Percentiles rank a stretch among this genome's conserved stretches.
Evolutionary conservation across 441 rosid species (phyloP).

Genomic region (Breynia disticha): DNA sequence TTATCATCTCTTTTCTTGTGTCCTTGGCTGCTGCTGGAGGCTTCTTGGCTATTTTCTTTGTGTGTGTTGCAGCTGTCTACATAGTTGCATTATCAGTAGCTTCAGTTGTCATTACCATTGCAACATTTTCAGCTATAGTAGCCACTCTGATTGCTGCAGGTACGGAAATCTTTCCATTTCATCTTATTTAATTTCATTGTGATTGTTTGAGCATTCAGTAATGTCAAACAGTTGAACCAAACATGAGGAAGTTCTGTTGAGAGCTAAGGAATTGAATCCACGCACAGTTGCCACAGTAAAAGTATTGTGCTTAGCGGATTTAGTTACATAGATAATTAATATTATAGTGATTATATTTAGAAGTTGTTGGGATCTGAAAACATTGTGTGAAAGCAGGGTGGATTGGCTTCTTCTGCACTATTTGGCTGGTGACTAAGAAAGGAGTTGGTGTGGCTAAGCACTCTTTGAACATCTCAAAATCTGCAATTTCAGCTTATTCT

Average conservation of each 20-base stretch:
- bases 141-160: conserved; percentile 67
- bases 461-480: conserved; percentile 47
- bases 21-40: conserved; percentile 86
- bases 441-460: conserved; percentile 50
- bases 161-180: conserved; percentile 10
- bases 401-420: conserved; percentile 65
- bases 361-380: not conserved
- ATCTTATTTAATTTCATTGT: not conserved
- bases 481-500: conserved; percentile 46
- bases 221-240: no score
- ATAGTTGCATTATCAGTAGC: conserved; percentile 73
- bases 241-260: no score
- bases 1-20: conserved; percentile 60
- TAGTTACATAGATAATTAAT: no score
- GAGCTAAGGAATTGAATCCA: no score
- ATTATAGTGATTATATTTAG: no score
- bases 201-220: not conserved
- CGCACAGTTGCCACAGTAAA: no score
- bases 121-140: conserved; percentile 51
- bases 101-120: conserved; percentile 55
- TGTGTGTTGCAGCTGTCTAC: conserved; percentile 59
- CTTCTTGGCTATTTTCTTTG: conserved; percentile 69
- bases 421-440: conserved; percentile 68
- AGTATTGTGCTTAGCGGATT: no score
- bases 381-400: conserved; percentile 52